These are phyloP conservation scores for Rhododendron ovatum DNA, from an alignment of 148 eudicot genomes.

Conservation along the genomic window DNA sequence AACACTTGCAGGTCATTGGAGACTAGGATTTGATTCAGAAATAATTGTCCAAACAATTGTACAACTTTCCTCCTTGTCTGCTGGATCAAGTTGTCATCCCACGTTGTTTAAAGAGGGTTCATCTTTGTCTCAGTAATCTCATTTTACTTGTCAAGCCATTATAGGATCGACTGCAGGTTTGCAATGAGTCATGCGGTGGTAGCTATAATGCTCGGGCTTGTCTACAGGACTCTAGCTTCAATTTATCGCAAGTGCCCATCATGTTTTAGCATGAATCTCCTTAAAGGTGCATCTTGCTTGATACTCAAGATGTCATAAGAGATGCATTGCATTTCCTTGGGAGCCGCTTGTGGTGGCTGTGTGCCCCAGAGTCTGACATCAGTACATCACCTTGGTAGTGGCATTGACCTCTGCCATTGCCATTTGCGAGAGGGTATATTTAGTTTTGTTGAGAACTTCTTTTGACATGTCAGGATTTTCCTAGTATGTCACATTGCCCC, in stretches of 20 bases:
- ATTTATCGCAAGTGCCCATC: not conserved
- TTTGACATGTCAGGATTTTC: not conserved
- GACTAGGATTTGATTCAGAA: not conserved
- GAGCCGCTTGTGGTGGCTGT: not conserved
- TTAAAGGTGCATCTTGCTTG: not conserved
- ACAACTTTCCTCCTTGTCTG: not conserved
- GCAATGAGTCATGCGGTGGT: not conserved
- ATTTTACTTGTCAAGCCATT: not conserved
- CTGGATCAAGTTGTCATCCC: not conserved
- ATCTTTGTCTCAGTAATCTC: not conserved
- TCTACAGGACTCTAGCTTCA: not conserved
- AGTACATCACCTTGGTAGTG: not conserved
- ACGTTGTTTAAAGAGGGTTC: not conserved
- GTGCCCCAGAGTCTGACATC: not conserved
- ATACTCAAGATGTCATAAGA: not conserved
- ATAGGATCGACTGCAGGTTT: not conserved
- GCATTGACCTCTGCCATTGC: not conserved
- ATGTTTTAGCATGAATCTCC: not conserved
- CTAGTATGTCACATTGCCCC: not conserved
- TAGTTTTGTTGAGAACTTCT: not conserved
- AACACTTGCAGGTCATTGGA: not conserved
- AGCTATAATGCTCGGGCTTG: not conserved
- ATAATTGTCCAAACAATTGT: slow-evolving; percentile 2
- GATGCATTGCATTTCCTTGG: not conserved
- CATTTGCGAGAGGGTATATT: not conserved